Base-by-base conservation (phyloP, 1,139 yeast species). In the Diutina siamensis region DNA sequence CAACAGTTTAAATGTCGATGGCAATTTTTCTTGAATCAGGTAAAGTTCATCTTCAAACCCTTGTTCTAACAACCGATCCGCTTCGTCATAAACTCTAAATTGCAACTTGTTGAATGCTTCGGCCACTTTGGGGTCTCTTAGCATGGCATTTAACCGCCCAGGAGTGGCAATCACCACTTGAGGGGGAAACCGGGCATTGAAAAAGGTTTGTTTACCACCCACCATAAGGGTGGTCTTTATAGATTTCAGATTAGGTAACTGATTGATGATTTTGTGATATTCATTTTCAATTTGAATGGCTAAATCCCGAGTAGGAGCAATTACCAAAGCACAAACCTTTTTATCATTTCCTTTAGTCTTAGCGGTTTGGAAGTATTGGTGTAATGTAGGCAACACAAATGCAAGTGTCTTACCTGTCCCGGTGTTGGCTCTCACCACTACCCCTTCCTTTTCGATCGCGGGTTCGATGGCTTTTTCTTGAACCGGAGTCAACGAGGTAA, bases 381-480 rank as follows among this genome's bases (percentile, higher is more conserved):
- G 83, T 42, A 88, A 64, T 7, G 86, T 68, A 2, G 97, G 97
- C 44, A 88, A 68, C 50, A 88, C 78, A 59, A 86, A 89, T 0
- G 96, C 94, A 49, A 85, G 76, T 0, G 97, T 89, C 61, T 89
- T 89, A 57, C 97, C 97, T 1, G 97, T 88, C 58, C 97, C 97
- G 4, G 97, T 89, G 60, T 86, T 86, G 33, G 97, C 97, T 53
- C 94, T 74, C 34, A 86, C 92, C 22, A 88, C 88, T 47, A 87
- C 68, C 52, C 94, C 89, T 12, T 60, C 61, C 35, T 76, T 72
- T 20, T 71, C 58, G 47, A 86, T 65, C 49, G 83, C 75, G 8
- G 94, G 94, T 47, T 76, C 65, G 44, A 88, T 67, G 4, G 95
- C 74, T 53, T 74, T 71, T 47, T 81, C 80, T 61, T 88, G 97